Conservation (phyloP, 805 yeast genomes). For the Candida nitratophila region DNA sequence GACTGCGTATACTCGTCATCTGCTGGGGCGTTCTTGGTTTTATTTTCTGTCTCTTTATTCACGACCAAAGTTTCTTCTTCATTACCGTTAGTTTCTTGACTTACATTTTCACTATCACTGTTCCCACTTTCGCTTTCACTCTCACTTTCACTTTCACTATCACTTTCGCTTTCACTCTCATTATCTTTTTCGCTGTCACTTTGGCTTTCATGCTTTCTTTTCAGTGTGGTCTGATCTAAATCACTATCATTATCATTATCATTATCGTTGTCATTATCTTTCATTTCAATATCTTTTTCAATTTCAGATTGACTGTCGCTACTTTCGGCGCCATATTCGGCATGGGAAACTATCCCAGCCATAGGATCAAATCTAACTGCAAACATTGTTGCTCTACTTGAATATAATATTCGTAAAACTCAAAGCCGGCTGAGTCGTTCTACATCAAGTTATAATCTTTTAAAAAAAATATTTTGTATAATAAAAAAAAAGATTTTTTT, state of each 20-base stretch:
- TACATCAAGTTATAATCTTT: no score
- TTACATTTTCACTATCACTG: constrained; percentile 16
- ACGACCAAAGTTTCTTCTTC: not conserved
- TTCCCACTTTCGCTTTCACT: constrained; percentile 15
- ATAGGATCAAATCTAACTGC: constrained; percentile 58
- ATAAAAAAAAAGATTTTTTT: no score
- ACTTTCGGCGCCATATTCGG: constrained; percentile 19
- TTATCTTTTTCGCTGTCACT: constrained; percentile 6
- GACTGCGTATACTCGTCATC: constrained; percentile 21
- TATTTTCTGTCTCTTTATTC: no score
- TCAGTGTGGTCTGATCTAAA: constrained; percentile 1
- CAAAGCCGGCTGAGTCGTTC: no score
- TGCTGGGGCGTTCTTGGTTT: constrained; percentile 5
- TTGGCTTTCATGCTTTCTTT: constrained; percentile 2
- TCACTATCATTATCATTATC: constrained; percentile 1
- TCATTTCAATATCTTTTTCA: constrained; percentile 32
- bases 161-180: constrained; percentile 14
- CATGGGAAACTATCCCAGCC: constrained; percentile 16
- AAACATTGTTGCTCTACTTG: constrained; percentile 35
- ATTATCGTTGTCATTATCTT: constrained; percentile 20
- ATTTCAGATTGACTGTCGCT: constrained; percentile 9
- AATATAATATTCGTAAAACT: no score
- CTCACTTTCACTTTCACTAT: constrained; percentile 14
- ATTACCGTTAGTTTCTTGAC: constrained; percentile 4
- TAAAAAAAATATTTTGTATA: no score